These are phyloP conservation scores for Aspergillus flavus DNA, from an alignment of 2,329 filamentous ascomycete genomes.

Conservation along the genomic window DNA sequence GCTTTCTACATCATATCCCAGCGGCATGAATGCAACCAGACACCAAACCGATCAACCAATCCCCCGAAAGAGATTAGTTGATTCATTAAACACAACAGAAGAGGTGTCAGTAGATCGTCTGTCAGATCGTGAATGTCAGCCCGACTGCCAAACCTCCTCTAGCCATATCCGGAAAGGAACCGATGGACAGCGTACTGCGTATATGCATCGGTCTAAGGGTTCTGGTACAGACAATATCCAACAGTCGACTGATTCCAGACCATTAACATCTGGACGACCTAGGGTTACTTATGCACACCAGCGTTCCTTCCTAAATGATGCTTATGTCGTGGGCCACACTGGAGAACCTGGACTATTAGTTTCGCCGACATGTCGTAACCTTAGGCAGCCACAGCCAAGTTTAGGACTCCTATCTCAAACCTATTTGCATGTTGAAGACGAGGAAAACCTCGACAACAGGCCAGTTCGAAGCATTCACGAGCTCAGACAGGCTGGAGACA, in stretches of 20 bases:
- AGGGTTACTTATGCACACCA: constrained; percentile 62
- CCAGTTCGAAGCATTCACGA: constrained; percentile 63
- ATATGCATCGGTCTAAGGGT: neutral
- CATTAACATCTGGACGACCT: constrained; percentile 36
- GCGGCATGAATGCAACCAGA: neutral
- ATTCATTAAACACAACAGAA: constrained; percentile 31
- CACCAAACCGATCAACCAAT: neutral
- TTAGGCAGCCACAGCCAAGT: constrained; percentile 9
- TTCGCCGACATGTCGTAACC: constrained; percentile 6
- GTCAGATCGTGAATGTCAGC: constrained; percentile 1
- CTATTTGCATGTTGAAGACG: constrained; percentile 44
- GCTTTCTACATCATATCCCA: neutral
- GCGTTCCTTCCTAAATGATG: constrained; percentile 62
- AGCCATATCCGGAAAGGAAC: neutral
- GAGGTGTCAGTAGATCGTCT: neutral
- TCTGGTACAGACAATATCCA: constrained; percentile 3
- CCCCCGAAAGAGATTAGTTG: constrained; percentile 37
- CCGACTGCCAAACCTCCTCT: neutral
- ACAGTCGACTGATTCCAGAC: constrained; percentile 17
- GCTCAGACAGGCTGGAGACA: constrained; percentile 60
- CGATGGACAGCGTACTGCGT: neutral
- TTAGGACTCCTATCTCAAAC: constrained; percentile 13
- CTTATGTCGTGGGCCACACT: constrained; percentile 27
- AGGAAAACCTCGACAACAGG: constrained; percentile 48
- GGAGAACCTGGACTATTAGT: constrained; percentile 9